Evolutionary conservation across 495 filamentous ascomycete genomes (phyloP).

Genomic region (Penicillium fimorum): DNA sequence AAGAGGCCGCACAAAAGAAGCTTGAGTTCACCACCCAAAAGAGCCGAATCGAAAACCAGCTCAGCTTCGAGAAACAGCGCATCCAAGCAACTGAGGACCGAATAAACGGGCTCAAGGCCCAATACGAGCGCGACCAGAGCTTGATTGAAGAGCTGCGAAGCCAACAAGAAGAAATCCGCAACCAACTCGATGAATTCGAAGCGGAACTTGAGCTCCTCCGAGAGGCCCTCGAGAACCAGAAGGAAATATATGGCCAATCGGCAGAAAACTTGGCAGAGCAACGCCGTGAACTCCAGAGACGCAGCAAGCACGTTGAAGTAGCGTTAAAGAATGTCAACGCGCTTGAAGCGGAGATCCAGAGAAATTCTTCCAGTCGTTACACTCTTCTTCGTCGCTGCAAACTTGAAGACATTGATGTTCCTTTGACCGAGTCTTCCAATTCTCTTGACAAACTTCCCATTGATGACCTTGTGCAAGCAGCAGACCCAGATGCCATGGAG

Average conservation of each 20-base stretch:
- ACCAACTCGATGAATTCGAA: conserved; percentile 65
- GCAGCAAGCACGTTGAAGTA: conserved; percentile 76
- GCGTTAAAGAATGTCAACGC: conserved; percentile 71
- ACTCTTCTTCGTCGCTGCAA: conserved; percentile 83
- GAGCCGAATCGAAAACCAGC: conserved; percentile 71
- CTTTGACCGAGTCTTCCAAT: conserved; percentile 70
- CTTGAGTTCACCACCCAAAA: conserved; percentile 83
- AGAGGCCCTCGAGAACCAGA: conserved; percentile 66
- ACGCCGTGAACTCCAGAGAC: conserved; percentile 81
- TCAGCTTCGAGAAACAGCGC: conserved; percentile 73
- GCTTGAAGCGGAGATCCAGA: conserved; percentile 79
- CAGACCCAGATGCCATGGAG: conserved; percentile 79
- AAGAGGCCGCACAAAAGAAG: conserved; percentile 82
- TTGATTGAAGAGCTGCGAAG: conserved; percentile 66
- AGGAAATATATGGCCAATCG: conserved; percentile 62
- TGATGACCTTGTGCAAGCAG: conserved; percentile 71
- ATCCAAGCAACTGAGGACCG: conserved; percentile 67
- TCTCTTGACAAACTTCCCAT: conserved; percentile 80
- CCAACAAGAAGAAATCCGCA: conserved; percentile 72
- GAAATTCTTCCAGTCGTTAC: conserved; percentile 78
- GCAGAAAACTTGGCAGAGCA: conserved; percentile 75
- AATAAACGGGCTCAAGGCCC: conserved; percentile 62
- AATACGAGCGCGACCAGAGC: conserved; percentile 60
- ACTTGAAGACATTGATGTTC: conserved; percentile 87
- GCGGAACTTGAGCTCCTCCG: conserved; percentile 75